Percentiles rank a stretch among this genome's conserved stretches.
Conservation (phyloP, 805 yeast genomes). For the Yarrowia sp. region DNA sequence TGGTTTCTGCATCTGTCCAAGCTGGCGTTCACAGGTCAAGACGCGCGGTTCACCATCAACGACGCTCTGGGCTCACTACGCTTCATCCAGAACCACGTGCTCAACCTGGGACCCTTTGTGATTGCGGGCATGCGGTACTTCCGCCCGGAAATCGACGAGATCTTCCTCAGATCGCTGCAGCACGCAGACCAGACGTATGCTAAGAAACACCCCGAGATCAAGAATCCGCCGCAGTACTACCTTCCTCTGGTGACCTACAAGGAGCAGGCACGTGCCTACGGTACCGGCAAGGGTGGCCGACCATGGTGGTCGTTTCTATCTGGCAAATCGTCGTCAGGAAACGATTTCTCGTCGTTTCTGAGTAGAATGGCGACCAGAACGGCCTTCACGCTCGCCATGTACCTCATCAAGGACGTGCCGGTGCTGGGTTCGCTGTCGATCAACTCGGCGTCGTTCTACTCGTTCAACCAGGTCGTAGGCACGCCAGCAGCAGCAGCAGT, state of each 20-base stretch:
- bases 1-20: conserved; percentile 44
- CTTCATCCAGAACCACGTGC: conserved; percentile 52
- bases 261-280: conserved; percentile 21
- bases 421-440: conserved; percentile 54
- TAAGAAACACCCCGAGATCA: conserved; percentile 52
- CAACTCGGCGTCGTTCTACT: conserved; percentile 55
- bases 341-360: conserved; percentile 39
- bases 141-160: conserved; percentile 53
- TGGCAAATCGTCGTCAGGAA: background rate
- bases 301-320: conserved; percentile 12
- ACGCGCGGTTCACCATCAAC: conserved; percentile 39
- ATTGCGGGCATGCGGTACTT: conserved; percentile 52
- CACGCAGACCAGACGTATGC: conserved; percentile 53
- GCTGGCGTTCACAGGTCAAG: conserved; percentile 18
- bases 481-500: conserved; percentile 54
- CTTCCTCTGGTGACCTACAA: conserved; percentile 24
- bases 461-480: conserved; percentile 57
- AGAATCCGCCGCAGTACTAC: conserved; percentile 45
- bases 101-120: conserved; percentile 54
- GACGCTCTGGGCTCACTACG: conserved; percentile 45
- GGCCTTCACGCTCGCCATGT: conserved; percentile 49
- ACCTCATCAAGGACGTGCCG: conserved; percentile 53
- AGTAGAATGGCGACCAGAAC: conserved; percentile 43
- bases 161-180: conserved; percentile 53
- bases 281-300: conserved; percentile 18